These are phyloP conservation scores for Tubosaeta sp. DNA, from an alignment of 768 basidiomycete species.

Conservation along the genomic window DNA sequence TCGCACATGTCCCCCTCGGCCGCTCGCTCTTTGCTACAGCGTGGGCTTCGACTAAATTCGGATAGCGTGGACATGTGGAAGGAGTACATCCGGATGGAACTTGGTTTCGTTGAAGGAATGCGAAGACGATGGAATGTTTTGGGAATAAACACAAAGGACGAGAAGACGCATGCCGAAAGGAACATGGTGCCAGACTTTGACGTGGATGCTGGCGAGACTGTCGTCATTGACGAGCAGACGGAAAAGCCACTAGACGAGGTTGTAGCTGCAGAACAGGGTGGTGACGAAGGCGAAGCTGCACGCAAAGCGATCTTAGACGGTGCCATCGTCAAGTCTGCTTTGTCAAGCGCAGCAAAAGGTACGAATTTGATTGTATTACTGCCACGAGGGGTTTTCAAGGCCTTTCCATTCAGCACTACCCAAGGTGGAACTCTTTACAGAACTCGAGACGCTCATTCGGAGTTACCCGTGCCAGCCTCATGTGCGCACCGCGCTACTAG, in stretches of 20 bases:
- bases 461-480: slow-evolving; percentile 39
- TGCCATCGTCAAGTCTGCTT: slow-evolving; percentile 75
- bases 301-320: slow-evolving; percentile 70
- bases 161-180: slow-evolving; percentile 11
- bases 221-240: slow-evolving; percentile 20
- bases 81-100: slow-evolving; percentile 89
- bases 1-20: slow-evolving; percentile 68
- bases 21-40: slow-evolving; percentile 78
- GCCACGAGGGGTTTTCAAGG: slow-evolving; percentile 10
- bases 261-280: slow-evolving; percentile 34
- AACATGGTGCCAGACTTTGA: slow-evolving; percentile 26
- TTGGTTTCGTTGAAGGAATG: slow-evolving; percentile 78
- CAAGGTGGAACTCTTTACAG: slow-evolving; percentile 36
- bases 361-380: slow-evolving; percentile 19
- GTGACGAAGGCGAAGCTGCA: slow-evolving; percentile 50
- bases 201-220: slow-evolving; percentile 7
- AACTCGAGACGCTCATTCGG: slow-evolving; percentile 40
- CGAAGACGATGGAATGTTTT: slow-evolving; percentile 76
- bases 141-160: slow-evolving; percentile 45
- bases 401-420: slow-evolving; percentile 34
- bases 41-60: slow-evolving; percentile 76
- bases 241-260: slow-evolving; percentile 25
- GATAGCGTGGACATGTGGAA: slow-evolving; percentile 77
- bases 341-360: slow-evolving; percentile 74
- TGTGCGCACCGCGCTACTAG: slow-evolving; percentile 39